These are phyloP conservation scores for Aulographum hederae DNA, from an alignment of 2,329 filamentous ascomycete genomes.

Conservation along the genomic window DNA sequence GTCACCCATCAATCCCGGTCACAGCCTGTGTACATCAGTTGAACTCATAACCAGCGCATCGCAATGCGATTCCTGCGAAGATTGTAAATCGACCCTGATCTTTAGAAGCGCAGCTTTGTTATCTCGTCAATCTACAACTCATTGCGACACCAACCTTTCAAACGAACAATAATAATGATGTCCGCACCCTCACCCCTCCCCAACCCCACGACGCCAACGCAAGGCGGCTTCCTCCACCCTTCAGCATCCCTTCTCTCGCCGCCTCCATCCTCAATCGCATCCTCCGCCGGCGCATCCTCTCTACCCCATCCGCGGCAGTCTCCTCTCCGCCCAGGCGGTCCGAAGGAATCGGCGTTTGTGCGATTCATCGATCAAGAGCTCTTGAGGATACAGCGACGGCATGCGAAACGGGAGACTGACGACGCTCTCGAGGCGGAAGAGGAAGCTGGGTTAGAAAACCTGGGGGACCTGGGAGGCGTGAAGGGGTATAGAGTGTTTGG, in stretches of 20 bases:
- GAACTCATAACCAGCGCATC: no score
- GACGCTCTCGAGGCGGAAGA: slow-evolving; percentile 8
- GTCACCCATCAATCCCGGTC: no score
- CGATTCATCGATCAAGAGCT: slow-evolving; percentile 36
- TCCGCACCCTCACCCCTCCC: no score
- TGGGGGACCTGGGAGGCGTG: slow-evolving; percentile 9
- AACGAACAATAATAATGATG: no score
- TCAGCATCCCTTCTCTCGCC: slow-evolving; percentile 22
- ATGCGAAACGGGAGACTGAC: slow-evolving; percentile 27
- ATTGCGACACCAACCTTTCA: no score
- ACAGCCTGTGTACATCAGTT: no score
- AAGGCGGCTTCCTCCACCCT: slow-evolving; percentile 4
- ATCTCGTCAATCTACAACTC: no score
- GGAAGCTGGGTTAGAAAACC: slow-evolving; percentile 1
- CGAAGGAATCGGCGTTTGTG: slow-evolving; percentile 40
- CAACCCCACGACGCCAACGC: no score
- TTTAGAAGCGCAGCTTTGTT: no score
- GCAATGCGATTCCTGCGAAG: no score
- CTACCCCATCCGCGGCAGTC: slow-evolving; percentile 34
- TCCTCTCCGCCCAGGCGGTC: slow-evolving; percentile 35
- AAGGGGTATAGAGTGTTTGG: slow-evolving; percentile 42
- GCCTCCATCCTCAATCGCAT: slow-evolving; percentile 25
- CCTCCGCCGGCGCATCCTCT: slow-evolving; percentile 19
- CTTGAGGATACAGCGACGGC: slow-evolving; percentile 30
- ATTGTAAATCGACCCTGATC: no score